A percentile compares a stretch with the other conserved stretches of the same genome.
These are phyloP conservation scores for Limtongozyma cylindracea DNA, from an alignment of 805 yeast species.

Conservation along the genomic window DNA sequence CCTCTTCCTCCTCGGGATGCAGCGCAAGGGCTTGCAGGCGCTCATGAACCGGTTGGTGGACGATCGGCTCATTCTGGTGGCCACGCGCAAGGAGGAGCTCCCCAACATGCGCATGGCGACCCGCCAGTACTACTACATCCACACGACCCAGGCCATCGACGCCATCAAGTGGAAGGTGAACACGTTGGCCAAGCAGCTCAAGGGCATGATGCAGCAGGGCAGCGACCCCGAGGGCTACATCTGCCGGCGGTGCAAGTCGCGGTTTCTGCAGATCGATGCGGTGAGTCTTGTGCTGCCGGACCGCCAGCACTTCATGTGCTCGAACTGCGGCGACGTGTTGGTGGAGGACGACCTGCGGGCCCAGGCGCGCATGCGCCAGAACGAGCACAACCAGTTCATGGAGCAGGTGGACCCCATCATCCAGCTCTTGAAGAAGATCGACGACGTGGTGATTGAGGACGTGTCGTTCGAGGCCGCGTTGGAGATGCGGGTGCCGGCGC, in stretches of 20 bases:
- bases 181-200: slow-evolving; percentile 50
- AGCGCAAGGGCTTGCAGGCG: slow-evolving; percentile 67
- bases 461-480: slow-evolving; percentile 24
- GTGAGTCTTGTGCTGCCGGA: slow-evolving; percentile 62
- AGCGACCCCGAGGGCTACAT: slow-evolving; percentile 86
- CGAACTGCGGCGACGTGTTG: slow-evolving; percentile 51
- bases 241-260: slow-evolving; percentile 66
- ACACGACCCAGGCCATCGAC: slow-evolving; percentile 82
- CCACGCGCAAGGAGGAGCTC: slow-evolving; percentile 37
- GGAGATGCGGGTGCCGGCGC: slow-evolving; percentile 67
- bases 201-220: slow-evolving; percentile 63
- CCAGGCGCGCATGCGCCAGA: slow-evolving; percentile 62
- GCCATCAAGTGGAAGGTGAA: slow-evolving; percentile 93
- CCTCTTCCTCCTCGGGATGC: slow-evolving; percentile 55
- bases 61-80: slow-evolving; percentile 52
- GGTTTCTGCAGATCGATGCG: slow-evolving; percentile 73
- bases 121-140: slow-evolving; percentile 68
- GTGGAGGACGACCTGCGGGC: slow-evolving; percentile 76
- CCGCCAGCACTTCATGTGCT: slow-evolving; percentile 60
- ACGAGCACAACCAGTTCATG: slow-evolving; percentile 64
- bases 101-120: slow-evolving; percentile 40
- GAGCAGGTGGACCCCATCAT: slow-evolving; percentile 74
- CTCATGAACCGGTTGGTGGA: slow-evolving; percentile 62
- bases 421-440: slow-evolving; percentile 36
- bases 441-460: slow-evolving; percentile 14